phyloP scores from a whole-genome alignment of 23 red algal species.

The Gracilaria vermiculophylla region DNA sequence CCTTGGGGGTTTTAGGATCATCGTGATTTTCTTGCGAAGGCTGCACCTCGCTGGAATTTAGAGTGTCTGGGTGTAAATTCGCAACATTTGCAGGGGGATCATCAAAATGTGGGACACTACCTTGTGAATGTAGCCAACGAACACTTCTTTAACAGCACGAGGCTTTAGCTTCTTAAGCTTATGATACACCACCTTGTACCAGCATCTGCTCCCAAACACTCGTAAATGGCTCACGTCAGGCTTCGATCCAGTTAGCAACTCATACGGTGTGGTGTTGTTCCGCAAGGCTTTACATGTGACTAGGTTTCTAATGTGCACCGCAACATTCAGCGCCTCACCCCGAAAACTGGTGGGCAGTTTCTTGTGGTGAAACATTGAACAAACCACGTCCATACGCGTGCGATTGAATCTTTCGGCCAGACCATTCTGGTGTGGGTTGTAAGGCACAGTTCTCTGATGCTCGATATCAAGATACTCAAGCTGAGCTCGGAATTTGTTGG shows the following conservation, averaged over 20 bases:
- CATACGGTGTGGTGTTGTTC: background rate
- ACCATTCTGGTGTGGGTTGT: conserved; percentile 50
- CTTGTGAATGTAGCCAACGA: conserved; percentile 30
- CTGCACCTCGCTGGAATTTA: background rate
- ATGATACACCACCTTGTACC: conserved; percentile 19
- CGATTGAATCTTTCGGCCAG: conserved; percentile 26
- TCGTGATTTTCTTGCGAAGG: too few species aligned
- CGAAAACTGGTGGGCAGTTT: background rate
- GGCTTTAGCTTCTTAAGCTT: conserved; percentile 11
- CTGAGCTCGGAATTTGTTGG: background rate
- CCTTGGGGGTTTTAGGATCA: too few species aligned
- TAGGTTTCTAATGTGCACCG: conserved; percentile 5
- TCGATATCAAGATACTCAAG: background rate
- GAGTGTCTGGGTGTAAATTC: background rate
- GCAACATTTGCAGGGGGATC: too few species aligned
- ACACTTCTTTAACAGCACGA: background rate
- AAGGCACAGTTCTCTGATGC: conserved; percentile 6
- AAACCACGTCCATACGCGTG: conserved; percentile 7
- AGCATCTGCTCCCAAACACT: conserved; percentile 20
- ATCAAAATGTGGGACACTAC: too few species aligned
- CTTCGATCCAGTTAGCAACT: background rate
- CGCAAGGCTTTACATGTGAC: background rate
- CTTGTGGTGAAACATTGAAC: conserved; percentile 24
- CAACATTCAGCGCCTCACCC: background rate
- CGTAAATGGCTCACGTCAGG: conserved; percentile 17